Evolutionary conservation across 306 rosid genomes (phyloP), one percentile per base, ranked within the genome.

Genomic region (Vigna unguiculata): DNA sequence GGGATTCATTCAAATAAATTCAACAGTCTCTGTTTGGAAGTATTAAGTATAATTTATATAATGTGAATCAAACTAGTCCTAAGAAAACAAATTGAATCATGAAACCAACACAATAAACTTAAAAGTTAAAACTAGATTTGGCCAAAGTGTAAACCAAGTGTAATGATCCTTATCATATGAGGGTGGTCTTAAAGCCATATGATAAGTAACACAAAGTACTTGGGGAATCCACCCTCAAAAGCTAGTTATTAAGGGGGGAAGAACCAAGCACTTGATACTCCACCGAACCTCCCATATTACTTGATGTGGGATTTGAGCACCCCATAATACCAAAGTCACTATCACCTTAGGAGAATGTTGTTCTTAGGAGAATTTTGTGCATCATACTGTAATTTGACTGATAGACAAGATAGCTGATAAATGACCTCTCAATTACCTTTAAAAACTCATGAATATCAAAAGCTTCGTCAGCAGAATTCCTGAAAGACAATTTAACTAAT

Each of bases 381-480:
- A 40, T 57, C 14, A 1, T 38, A 49, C 55, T 69, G 54, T 20
- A 38, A 72, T 2, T n/a, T n/a, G 24, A 40, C 10, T 59, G 41
- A 36, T 24, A 81, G 52, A 68, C 64, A 4, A 68, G 15, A 72
- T 21, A 79, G 68, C 24, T 43, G 32, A 59, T 9, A 79, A 61
- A 58, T 15, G 47, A 55, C 52, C 54, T 45, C 30, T 64, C 20
- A 47, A 69, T 89, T 22, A 94, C 99, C 99, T 92, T 87, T 69
- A 92, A 20, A 79, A 89, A 57, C 52, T 89, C 84, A 6, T 52
- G 68, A 79, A 83, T 74, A 82, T 72, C 74, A 22, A 80, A 84
- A 81, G 72, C 85, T 72, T 85, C 87, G 47, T 3, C 75, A 28
- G 78, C 85, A 4, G 89, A 82, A 71, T 82, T 87, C 97, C 97